Conservation (phyloP, 768 basidiomycete genomes). For the Sarcomyxa edulis region DNA sequence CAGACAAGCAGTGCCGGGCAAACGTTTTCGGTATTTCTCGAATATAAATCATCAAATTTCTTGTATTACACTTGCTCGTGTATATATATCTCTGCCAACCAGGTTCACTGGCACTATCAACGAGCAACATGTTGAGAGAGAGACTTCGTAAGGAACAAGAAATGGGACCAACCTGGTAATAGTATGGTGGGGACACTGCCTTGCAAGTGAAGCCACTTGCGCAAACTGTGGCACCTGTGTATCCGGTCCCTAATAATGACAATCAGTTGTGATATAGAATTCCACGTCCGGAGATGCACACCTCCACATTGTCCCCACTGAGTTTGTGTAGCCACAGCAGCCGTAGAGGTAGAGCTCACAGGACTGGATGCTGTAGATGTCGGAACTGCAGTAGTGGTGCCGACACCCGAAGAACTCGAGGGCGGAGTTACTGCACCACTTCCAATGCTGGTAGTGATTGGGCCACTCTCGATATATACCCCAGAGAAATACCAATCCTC, state of each 20-base stretch:
- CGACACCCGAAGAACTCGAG: too few species aligned
- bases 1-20: too few species aligned
- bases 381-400: slow-evolving; percentile 12
- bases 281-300: slow-evolving; percentile 14
- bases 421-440: too few species aligned
- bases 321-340: slow-evolving; percentile 31
- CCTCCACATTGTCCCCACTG: slow-evolving; percentile 54
- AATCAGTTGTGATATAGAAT: too few species aligned
- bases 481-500: slow-evolving; percentile 60
- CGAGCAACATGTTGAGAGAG: neutral
- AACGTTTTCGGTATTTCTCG: too few species aligned
- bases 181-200: slow-evolving; percentile 46
- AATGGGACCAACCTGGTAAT: slow-evolving; percentile 39
- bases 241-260: slow-evolving; percentile 31
- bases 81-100: too few species aligned
- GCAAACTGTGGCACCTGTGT: slow-evolving; percentile 42
- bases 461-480: slow-evolving; percentile 54
- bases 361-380: neutral
- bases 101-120: slow-evolving; percentile 18
- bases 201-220: slow-evolving; percentile 35
- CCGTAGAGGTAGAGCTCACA: slow-evolving; percentile 14
- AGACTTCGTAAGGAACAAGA: too few species aligned
- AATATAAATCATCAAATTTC: too few species aligned
- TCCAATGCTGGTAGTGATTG: slow-evolving; percentile 50
- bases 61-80: too few species aligned